Evolutionary conservation across 352 stramenopile genomes (phyloP), one percentile per base, ranked within the genome.

Genomic region (Globisporangium uncinulatum): DNA sequence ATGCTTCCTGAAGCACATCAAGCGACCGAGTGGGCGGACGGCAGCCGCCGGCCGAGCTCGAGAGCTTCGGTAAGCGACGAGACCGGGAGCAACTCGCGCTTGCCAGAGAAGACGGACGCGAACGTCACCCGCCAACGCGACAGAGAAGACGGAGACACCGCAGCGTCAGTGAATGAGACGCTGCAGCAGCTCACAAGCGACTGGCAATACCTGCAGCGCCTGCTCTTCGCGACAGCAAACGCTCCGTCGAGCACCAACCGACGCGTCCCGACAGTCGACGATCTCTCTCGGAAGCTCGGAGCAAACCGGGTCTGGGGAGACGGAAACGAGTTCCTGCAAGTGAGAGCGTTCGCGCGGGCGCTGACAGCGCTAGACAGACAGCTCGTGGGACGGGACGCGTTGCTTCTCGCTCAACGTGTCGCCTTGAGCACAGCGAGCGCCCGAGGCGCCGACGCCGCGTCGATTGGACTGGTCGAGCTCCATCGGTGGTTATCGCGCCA

Each of bases 271-370:
- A 46, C 60, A 4, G 13, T 79, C 14, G 76, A 87, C 49, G 73
- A 73, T 44, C 62, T 89, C 49, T 74, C 70, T 36, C 69, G 70
- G 3, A 67, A 67, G 10, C 54, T 89, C 3, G 67, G 76, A 0
- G 79, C 74, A 1, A 87, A 89, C 36, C 70, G 76, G 2, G 61
- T 89, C 0, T 70, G 79, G 54, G 74, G 76, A 20, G 77, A 86
- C 55, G 73, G 73, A 6, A 76, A 84, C 56, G 79, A 89, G 45
- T 67, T 63, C 1, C 80, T 89, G 68, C 80, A 89, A 46, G 51
- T 63, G 15, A 76, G 74, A 21, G 74, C 72, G 0, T 87, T 89
- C 36, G 71, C 64, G 1, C 68, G 77, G 21, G 63, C 67, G 10
- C 45, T 89, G 0, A 46, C 20, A 6, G 39, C 61, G 1, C 45